Conservation (phyloP, 2,329 filamentous ascomycete species). For the Incumbomyces delicatus region DNA sequence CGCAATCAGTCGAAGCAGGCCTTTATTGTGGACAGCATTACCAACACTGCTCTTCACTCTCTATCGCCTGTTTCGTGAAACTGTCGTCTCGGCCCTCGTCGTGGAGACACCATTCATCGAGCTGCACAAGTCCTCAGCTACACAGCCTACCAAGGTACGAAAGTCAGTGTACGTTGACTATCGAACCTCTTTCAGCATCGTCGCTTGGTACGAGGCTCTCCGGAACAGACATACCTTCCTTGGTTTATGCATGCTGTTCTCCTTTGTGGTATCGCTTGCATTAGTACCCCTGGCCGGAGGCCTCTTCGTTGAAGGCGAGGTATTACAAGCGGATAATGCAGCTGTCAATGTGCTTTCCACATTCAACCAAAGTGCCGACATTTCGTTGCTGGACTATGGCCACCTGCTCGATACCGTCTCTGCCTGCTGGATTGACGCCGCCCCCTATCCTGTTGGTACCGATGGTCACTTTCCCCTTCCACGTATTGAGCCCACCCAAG, state of each 20-base stretch:
- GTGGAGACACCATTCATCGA: slow-evolving; percentile 5
- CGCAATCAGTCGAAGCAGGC: not conserved
- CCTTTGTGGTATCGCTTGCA: slow-evolving; percentile 5
- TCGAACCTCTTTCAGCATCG: slow-evolving; percentile 2
- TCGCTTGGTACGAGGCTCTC: slow-evolving; percentile 5
- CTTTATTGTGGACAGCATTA: slow-evolving; percentile 4
- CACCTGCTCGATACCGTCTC: slow-evolving; percentile 1
- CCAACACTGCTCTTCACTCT: slow-evolving; percentile 1
- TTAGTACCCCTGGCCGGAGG: slow-evolving; percentile 3
- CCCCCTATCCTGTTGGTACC: slow-evolving; percentile 1
- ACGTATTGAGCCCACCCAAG: not conserved
- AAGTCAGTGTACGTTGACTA: slow-evolving; percentile 6
- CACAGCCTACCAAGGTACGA: not conserved
- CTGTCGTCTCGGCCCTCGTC: slow-evolving; percentile 1
- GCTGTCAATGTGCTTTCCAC: slow-evolving; percentile 4
- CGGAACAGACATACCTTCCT: slow-evolving; percentile 6
- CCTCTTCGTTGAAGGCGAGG: slow-evolving; percentile 3
- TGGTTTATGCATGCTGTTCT: slow-evolving; percentile 3
- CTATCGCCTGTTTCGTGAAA: not conserved
- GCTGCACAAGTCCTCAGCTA: slow-evolving; percentile 2
- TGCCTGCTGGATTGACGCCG: slow-evolving; percentile 3
- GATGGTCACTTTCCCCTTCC: slow-evolving; percentile 5
- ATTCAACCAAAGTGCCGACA: not conserved
- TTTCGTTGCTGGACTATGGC: not conserved
- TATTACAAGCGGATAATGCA: not conserved